A percentile compares a stretch with the other conserved stretches of the same genome.
phyloP scores from a whole-genome alignment of 768 basidiomycete species.

The Suillus variegatus region DNA sequence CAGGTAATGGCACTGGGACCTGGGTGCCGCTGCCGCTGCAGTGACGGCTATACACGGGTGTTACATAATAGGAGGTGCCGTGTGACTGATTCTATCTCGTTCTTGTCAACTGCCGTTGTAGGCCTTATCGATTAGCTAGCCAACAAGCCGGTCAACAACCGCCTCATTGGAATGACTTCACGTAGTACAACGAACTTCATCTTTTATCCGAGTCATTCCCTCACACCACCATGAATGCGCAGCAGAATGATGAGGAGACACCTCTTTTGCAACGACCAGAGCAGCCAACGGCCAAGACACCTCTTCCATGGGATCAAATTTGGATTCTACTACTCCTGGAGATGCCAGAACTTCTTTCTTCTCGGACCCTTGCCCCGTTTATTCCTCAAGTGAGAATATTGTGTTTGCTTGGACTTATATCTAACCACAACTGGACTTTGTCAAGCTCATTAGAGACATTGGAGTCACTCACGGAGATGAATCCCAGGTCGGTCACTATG shows the following conservation, averaged over 20 bases:
- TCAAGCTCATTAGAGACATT: slow-evolving; percentile 29
- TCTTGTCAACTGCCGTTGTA: no score
- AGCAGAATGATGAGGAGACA: slow-evolving; percentile 55
- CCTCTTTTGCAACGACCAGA: slow-evolving; percentile 44
- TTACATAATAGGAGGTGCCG: no score
- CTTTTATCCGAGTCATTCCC: not conserved
- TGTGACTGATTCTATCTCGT: no score
- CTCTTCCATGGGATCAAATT: slow-evolving; percentile 70
- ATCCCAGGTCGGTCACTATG: slow-evolving; percentile 46
- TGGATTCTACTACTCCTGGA: slow-evolving; percentile 68
- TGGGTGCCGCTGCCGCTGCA: no score
- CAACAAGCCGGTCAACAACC: no score
- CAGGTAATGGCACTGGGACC: no score
- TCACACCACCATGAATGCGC: not conserved
- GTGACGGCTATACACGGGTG: no score
- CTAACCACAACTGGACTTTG: not conserved
- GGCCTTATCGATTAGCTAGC: no score
- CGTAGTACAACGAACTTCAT: no score
- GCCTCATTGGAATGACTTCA: no score
- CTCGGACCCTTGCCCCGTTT: slow-evolving; percentile 74
- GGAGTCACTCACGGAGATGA: slow-evolving; percentile 46
- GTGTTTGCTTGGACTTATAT: not conserved
- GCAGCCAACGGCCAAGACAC: slow-evolving; percentile 38
- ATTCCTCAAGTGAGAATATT: slow-evolving; percentile 50
- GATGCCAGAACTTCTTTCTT: slow-evolving; percentile 72